Conservation (phyloP, 2,329 filamentous ascomycete genomes). For the Sarocladiaceae sp. region DNA sequence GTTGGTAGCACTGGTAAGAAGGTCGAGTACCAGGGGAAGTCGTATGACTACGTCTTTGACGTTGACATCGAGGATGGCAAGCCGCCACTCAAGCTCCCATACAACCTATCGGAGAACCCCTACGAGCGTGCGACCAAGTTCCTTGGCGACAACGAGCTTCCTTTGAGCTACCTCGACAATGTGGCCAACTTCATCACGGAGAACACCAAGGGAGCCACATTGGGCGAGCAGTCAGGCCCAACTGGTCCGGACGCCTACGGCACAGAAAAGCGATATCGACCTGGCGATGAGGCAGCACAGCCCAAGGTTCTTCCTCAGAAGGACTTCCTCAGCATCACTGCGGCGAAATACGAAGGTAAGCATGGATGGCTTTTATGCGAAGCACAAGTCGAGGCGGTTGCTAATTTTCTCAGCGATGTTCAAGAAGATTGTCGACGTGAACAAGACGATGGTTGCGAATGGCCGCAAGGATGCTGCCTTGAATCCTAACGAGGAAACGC, state of each 20-base stretch:
- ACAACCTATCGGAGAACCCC: slow-evolving; percentile 85
- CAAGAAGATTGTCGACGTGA: slow-evolving; percentile 71
- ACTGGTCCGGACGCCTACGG: slow-evolving; percentile 67
- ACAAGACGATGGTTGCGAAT: slow-evolving; percentile 62
- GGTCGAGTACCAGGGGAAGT: slow-evolving; percentile 70
- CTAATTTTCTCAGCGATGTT: slow-evolving; percentile 54
- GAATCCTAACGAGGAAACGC: slow-evolving; percentile 62
- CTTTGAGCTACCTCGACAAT: slow-evolving; percentile 80
- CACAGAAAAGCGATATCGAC: slow-evolving; percentile 70
- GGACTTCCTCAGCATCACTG: slow-evolving; percentile 69
- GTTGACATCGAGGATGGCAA: slow-evolving; percentile 95
- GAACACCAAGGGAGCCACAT: slow-evolving; percentile 79
- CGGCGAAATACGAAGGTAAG: slow-evolving; percentile 60
- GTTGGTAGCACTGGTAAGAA: slow-evolving; percentile 77
- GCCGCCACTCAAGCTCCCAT: slow-evolving; percentile 87
- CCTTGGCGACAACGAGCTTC: slow-evolving; percentile 80
- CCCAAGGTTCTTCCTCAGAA: slow-evolving; percentile 69
- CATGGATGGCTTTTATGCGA: slow-evolving; percentile 5
- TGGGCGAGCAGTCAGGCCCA: slow-evolving; percentile 56
- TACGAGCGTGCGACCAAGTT: slow-evolving; percentile 91
- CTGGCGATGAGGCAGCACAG: slow-evolving; percentile 49
- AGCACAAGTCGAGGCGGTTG: too few species aligned
- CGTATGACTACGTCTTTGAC: slow-evolving; percentile 95
- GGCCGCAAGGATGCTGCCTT: slow-evolving; percentile 69
- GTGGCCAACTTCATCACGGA: slow-evolving; percentile 86